phyloP scores from a whole-genome alignment of 305 asterid species.

The Solanum hybrid region DNA sequence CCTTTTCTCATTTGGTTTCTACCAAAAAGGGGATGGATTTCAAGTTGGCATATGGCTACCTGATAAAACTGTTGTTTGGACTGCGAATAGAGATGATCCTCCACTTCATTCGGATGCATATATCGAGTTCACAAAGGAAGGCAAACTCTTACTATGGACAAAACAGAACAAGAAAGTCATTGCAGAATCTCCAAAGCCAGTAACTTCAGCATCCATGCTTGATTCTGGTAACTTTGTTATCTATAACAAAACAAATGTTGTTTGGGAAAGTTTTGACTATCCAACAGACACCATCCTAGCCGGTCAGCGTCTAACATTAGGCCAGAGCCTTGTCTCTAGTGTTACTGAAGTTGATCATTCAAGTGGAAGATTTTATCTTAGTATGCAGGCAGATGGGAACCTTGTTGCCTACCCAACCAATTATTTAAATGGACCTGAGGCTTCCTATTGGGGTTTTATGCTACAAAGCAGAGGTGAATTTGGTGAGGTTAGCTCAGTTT shows the following conservation, averaged over 20 bases:
- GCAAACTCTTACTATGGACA: slow-evolving; percentile 5
- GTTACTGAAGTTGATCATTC: slow-evolving; percentile 7
- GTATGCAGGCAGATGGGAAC: slow-evolving; percentile 12
- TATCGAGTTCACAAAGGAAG: slow-evolving; percentile 9
- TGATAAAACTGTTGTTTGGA: slow-evolving; percentile 10
- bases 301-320: slow-evolving; percentile 9
- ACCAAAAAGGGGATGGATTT: slow-evolving; percentile 7
- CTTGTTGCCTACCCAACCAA: slow-evolving; percentile 3
- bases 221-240: slow-evolving; percentile 42
- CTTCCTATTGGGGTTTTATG: not conserved
- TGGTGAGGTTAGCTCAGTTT: not conserved
- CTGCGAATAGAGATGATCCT: slow-evolving; percentile 6
- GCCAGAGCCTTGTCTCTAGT: slow-evolving; percentile 13
- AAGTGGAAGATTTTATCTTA: slow-evolving; percentile 13
- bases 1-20: slow-evolving; percentile 17
- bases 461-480: not conserved
- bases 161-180: slow-evolving; percentile 1
- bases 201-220: slow-evolving; percentile 30
- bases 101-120: slow-evolving; percentile 8
- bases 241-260: slow-evolving; percentile 8
- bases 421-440: not conserved
- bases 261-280: slow-evolving; percentile 18
- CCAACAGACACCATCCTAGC: slow-evolving; percentile 20
- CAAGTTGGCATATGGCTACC: slow-evolving; percentile 14
- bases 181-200: not conserved